Base-by-base conservation (phyloP, 768 basidiomycete species). In the Jaapia argillacea region DNA sequence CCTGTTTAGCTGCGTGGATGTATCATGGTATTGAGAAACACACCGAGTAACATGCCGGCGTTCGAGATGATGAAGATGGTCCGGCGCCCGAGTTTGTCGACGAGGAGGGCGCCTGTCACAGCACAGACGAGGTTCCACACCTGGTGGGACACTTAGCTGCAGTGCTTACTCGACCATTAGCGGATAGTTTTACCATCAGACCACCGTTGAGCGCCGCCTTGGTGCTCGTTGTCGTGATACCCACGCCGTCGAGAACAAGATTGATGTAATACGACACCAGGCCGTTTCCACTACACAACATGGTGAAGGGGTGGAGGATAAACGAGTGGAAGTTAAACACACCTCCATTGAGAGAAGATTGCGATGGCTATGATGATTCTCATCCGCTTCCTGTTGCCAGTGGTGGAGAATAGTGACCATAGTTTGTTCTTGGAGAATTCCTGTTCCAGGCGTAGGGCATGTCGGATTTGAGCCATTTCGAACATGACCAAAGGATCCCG, bases 291-390 rank as follows among this genome's bases (percentile, higher is more conserved):
- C 78, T 77, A 44, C 10, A n/a, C n/a, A n/a, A n/a, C n/a, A n/a
- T 33, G 31, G 16, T 10, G 10, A 10, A 16, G 10, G 16, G 31
- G 10, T 33, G 31, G 16, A 33, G 10, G 31, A 10, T 10, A 33
- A 33, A 33, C 16, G 10, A 33, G 31, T 33, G 10, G 10, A 10
- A 10, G 44, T 27, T n/a, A 21, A 2, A 42, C 65, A 35, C 42
- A 77, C 75, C 76, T 79, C 85, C 82, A 86, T 48, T 88, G 85
- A 0, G 79, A 79, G 58, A 82, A 85, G 20, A 82, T 53, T 4
- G 77, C 79, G 36, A 86, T 71, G 1, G 69, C 76, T 46, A 85
- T 61, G 47, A 87, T 74, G 41, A 85, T 69, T 38, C 69, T 61
- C 75, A 86, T 76, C 3, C 85, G 70, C 51, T 71, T 76, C 24